Percentiles rank a stretch among this genome's conserved stretches.
Conservation (phyloP, 352 stramenopile genomes). For the Phytopythium litorale region DNA sequence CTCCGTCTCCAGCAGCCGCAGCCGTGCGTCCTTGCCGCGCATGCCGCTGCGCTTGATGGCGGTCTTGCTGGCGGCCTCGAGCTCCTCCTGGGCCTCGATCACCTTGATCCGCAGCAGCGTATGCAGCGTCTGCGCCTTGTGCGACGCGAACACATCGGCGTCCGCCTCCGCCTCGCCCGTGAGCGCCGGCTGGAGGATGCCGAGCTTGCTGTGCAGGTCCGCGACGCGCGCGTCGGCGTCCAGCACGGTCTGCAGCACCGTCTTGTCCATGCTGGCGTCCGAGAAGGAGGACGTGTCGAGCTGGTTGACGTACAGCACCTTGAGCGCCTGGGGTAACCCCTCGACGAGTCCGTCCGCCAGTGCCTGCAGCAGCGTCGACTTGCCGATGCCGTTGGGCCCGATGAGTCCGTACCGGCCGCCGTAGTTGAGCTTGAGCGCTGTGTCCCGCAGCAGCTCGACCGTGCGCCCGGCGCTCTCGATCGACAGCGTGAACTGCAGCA, state of each 20-base stretch:
- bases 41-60: constrained; percentile 57
- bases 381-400: constrained; percentile 80
- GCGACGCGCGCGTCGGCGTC: constrained; percentile 39
- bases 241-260: constrained; percentile 42
- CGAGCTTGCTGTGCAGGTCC: constrained; percentile 33
- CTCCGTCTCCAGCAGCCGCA: constrained; percentile 41
- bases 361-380: constrained; percentile 93
- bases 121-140: constrained; percentile 33
- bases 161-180: constrained; percentile 6
- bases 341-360: constrained; percentile 86
- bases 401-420: constrained; percentile 81
- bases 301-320: constrained; percentile 62
- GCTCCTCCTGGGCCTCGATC: constrained; percentile 31
- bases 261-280: constrained; percentile 14
- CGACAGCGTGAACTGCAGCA: constrained; percentile 52
- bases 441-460: constrained; percentile 60
- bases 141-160: constrained; percentile 16
- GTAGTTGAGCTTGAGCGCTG: constrained; percentile 71
- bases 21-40: constrained; percentile 39
- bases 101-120: constrained; percentile 30
- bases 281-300: constrained; percentile 44
- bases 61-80: constrained; percentile 35
- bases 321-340: constrained; percentile 35
- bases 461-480: constrained; percentile 22
- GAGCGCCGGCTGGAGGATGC: constrained; percentile 28